Evolutionary conservation across 495 filamentous ascomycete species (phyloP).

Genomic region (Penicillium canescens): DNA sequence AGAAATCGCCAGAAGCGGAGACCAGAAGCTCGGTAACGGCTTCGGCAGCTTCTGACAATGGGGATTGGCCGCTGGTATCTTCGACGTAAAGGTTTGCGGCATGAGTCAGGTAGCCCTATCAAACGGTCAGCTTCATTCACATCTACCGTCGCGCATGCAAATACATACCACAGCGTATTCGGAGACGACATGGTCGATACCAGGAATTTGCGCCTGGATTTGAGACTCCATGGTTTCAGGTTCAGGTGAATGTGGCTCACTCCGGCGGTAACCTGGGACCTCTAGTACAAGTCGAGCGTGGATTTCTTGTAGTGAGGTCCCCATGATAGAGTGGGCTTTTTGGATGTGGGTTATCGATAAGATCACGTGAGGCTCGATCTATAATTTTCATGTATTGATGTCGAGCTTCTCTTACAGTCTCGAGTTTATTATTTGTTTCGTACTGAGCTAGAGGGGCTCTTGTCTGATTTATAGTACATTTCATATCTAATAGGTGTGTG

Average conservation of each 20-base stretch:
- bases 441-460: too few species aligned
- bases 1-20: constrained; percentile 83
- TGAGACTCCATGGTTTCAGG: constrained; percentile 76
- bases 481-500: too few species aligned
- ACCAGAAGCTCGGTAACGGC: constrained; percentile 82
- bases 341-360: constrained; percentile 32
- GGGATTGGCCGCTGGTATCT: constrained; percentile 67
- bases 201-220: constrained; percentile 82
- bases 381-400: too few species aligned
- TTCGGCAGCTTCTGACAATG: constrained; percentile 79
- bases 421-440: too few species aligned
- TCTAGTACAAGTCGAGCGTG: constrained; percentile 12
- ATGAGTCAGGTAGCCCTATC: constrained; percentile 83
- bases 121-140: constrained; percentile 13
- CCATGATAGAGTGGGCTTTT: constrained; percentile 24
- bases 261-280: not conserved
- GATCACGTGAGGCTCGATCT: constrained; percentile 15
- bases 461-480: too few species aligned
- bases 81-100: constrained; percentile 80
- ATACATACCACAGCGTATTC: constrained; percentile 77
- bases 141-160: not conserved
- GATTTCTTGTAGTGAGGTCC: constrained; percentile 1
- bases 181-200: constrained; percentile 84
- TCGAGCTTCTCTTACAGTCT: too few species aligned
- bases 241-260: not conserved